Evolutionary conservation across 2,329 filamentous ascomycete genomes (phyloP), one percentile per base, ranked within the genome.

Genomic region (Celoporthe dispersa): DNA sequence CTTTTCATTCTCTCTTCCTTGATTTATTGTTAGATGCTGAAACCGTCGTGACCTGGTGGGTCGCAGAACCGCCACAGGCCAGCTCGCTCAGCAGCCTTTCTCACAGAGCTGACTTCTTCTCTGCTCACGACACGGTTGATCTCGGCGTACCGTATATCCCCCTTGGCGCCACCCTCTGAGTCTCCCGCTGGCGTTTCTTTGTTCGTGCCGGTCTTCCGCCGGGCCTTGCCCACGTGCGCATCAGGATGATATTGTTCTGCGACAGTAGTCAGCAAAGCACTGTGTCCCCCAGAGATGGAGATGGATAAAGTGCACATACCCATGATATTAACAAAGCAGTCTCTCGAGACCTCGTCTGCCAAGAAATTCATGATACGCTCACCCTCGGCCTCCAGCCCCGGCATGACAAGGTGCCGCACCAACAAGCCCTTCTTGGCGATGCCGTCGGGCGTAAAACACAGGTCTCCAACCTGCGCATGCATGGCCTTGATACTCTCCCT

Each of bases 241-340:
- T 92, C 88, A 0, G 93, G 93, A 72, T 89, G 90, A 76, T 96
- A 96, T 80, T 97, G 93, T 80, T 97, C 93, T 67, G 66, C 6
- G 19, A 37, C 33, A n/a, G 2, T 25, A 31, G 33, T 61, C 11
- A 61, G 66, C 39, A 37, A 22, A 2, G 8, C 6, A 8, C 35
- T 28, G 33, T 11, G 16, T 39, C 31, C 22, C 11, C 25, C 55
- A 61, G n/a, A 39, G 19, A 6, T 9, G 7, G 25, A 25, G 25
- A 4, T 12, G 35, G 7, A 48, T 11, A 48, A 2, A 16, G 14
- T n/a, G 25, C n/a, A 37, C 41, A n/a, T 61, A 62, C 66, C 66
- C 93, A 96, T 96, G 73, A 97, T 90, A 77, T 97, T 91, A 71
- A 96, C 87, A 79, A 94, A 95, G 59, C 92, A 84, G 78, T 96